phyloP scores from a whole-genome alignment of 2,329 filamentous ascomycete genomes.

The Nakataea oryzae region DNA sequence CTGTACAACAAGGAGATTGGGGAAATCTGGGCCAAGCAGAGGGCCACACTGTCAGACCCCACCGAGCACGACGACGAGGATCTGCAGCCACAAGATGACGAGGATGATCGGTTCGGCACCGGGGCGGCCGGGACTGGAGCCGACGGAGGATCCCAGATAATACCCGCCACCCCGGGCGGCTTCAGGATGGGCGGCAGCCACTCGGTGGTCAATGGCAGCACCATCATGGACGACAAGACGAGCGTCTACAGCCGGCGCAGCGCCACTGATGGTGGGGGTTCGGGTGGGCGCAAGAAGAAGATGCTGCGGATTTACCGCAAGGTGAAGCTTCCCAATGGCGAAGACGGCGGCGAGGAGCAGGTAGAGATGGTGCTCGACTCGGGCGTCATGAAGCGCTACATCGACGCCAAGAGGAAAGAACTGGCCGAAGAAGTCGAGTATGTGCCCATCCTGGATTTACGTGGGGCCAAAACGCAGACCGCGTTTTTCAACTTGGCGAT shows the following conservation, averaged over 20 bases:
- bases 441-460: conserved; percentile 19
- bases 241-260: conserved; percentile 3
- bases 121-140: not conserved
- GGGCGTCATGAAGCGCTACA: conserved; percentile 81
- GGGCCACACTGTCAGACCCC: conserved; percentile 61
- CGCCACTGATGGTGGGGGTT: conserved; percentile 1
- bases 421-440: conserved; percentile 64
- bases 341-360: not conserved
- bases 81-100: conserved; percentile 45
- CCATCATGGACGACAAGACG: conserved; percentile 22
- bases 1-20: conserved; percentile 87
- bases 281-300: not conserved
- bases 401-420: conserved; percentile 62
- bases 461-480: not conserved
- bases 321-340: not conserved
- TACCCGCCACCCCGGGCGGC: not conserved
- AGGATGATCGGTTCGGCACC: conserved; percentile 48
- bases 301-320: conserved; percentile 2
- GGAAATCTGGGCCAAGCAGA: conserved; percentile 87
- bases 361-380: conserved; percentile 64
- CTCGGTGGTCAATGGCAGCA: not conserved
- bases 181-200: not conserved
- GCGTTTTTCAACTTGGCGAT: not conserved
- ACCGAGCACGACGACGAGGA: conserved; percentile 58
- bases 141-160: not conserved